phyloP scores from a whole-genome alignment of 208 protist species.

The Acanthamoeba triangularis region DNA sequence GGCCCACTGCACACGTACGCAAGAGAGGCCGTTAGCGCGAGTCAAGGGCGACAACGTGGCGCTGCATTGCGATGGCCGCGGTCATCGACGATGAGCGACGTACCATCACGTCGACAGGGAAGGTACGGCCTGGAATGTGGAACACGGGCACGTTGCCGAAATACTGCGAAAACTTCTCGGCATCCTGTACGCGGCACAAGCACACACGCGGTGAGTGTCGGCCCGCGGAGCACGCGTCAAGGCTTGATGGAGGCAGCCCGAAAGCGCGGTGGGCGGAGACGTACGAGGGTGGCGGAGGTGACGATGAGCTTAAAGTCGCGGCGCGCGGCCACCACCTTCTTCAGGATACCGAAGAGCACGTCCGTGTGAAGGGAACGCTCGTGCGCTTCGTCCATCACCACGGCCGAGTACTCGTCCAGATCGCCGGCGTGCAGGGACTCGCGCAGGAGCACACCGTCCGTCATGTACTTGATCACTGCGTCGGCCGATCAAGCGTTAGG shows the following conservation, averaged over 20 bases:
- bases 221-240: not conserved
- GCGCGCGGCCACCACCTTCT: constrained; percentile 89
- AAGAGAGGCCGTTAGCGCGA: not conserved
- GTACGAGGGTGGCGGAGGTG: constrained; percentile 98
- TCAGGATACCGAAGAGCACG: constrained; percentile 98
- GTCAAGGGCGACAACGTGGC: too few species aligned
- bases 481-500: constrained; percentile 90
- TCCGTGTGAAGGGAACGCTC: constrained; percentile 97
- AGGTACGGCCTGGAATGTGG: constrained; percentile 95
- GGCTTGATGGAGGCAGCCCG: not conserved
- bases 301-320: constrained; percentile 99
- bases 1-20: constrained; percentile 35
- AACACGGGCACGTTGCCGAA: constrained; percentile 95
- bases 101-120: constrained; percentile 98
- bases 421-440: constrained; percentile 90
- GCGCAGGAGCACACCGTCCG: constrained; percentile 95
- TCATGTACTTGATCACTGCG: constrained; percentile 96
- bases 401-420: constrained; percentile 90
- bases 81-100: not conserved
- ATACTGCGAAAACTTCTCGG: constrained; percentile 97
- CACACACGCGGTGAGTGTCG: too few species aligned
- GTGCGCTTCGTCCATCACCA: constrained; percentile 97
- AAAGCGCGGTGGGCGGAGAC: constrained; percentile 84
- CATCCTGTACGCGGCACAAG: constrained; percentile 89
- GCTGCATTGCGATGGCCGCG: not conserved